phyloP scores from a whole-genome alignment of 176 grass and related monocot species.

The Avena atlantica region DNA sequence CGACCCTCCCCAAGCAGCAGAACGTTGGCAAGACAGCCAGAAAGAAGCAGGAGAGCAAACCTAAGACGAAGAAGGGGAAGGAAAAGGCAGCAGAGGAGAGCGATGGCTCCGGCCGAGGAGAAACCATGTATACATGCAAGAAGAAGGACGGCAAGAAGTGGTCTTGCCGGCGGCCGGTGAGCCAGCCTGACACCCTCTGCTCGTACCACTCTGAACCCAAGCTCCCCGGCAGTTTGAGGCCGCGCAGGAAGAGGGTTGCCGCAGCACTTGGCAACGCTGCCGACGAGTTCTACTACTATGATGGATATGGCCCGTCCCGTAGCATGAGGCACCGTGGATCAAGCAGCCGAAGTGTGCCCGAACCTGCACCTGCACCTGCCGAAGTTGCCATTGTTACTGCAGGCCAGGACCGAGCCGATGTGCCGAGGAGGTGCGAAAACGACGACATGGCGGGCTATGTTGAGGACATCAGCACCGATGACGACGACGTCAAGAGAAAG shows the following conservation, averaged over 20 bases:
- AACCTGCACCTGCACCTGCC: not conserved
- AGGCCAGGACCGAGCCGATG: not conserved
- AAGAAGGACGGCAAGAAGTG: slow-evolving; percentile 62
- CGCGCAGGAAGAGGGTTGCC: slow-evolving; percentile 35
- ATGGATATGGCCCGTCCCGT: slow-evolving; percentile 43
- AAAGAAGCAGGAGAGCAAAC: not conserved
- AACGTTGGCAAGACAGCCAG: not conserved
- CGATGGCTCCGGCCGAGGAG: not conserved
- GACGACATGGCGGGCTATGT: not conserved
- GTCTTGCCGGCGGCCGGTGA: slow-evolving; percentile 31
- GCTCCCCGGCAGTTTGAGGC: not conserved
- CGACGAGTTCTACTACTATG: slow-evolving; percentile 52
- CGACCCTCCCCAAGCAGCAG: not conserved
- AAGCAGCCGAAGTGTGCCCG: not conserved
- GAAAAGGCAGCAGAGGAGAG: no score
- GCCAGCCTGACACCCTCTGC: slow-evolving; percentile 39
- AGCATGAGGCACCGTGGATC: slow-evolving; percentile 45
- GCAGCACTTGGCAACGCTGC: not conserved
- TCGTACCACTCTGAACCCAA: slow-evolving; percentile 46
- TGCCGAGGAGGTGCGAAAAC: not conserved
- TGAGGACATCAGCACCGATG: slow-evolving; percentile 24
- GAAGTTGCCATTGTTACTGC: not conserved
- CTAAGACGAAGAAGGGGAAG: not conserved
- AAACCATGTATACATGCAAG: slow-evolving; percentile 35
- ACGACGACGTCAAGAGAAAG: not conserved